These are phyloP conservation scores for Fusarium austroafricanum DNA, from an alignment of 2,329 filamentous ascomycete species.

Conservation along the genomic window DNA sequence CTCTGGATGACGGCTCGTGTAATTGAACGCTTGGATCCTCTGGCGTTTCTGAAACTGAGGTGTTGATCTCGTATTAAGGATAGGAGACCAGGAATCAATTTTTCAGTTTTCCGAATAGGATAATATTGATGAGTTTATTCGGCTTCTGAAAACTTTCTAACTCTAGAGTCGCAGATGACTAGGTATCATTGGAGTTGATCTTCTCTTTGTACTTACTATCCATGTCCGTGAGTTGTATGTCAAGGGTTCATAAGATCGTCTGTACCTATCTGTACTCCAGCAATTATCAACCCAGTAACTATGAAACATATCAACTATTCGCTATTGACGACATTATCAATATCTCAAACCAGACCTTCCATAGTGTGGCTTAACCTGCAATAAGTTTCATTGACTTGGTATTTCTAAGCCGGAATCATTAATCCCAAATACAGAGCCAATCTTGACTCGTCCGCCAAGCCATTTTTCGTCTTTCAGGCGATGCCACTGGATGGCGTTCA, in stretches of 20 bases:
- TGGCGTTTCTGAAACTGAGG: conserved; percentile 10
- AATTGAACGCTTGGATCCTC: conserved; percentile 20
- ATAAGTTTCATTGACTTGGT: conserved; percentile 24
- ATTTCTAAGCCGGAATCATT: conserved; percentile 12
- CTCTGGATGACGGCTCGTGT: conserved; percentile 16
- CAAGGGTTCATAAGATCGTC: conserved; percentile 7
- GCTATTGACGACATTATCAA: background rate
- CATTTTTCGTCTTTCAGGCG: conserved; percentile 4
- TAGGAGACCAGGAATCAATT: background rate
- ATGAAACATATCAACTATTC: background rate
- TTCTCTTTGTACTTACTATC: no score
- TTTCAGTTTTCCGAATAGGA: background rate
- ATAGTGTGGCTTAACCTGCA: conserved; percentile 26
- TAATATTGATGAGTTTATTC: background rate
- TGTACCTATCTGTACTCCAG: background rate
- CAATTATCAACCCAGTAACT: background rate
- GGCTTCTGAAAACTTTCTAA: no score
- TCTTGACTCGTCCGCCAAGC: conserved; percentile 23
- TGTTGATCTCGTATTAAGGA: conserved; percentile 1
- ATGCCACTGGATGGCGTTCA: conserved; percentile 28
- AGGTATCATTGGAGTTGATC: background rate
- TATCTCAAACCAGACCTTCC: background rate
- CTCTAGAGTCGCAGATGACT: background rate
- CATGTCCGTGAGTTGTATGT: background rate
- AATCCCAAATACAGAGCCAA: conserved; percentile 17